A percentile compares a stretch with the other conserved stretches of the same genome.
Conservation (phyloP, 495 filamentous ascomycete species). For the Hypoxylon crocopeplum region DNA sequence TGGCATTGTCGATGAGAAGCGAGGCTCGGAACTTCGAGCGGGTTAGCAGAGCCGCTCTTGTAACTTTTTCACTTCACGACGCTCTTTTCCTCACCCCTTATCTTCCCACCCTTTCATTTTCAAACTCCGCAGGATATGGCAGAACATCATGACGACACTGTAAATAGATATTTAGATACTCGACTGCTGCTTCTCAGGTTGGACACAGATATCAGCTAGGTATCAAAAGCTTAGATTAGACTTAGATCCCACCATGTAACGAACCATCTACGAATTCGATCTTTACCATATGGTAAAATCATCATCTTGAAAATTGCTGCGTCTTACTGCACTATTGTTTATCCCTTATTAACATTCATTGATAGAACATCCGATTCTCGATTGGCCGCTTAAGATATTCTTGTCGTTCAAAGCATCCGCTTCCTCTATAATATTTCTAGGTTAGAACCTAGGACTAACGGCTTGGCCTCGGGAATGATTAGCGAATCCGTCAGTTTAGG, state of each 20-base stretch:
- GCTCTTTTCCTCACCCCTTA: constrained; percentile 16
- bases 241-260: constrained; percentile 34
- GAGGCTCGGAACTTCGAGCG: constrained; percentile 9
- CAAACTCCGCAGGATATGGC: constrained; percentile 19
- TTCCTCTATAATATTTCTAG: no score
- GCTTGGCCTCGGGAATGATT: no score
- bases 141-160: constrained; percentile 23
- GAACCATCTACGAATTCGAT: constrained; percentile 15
- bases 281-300: constrained; percentile 11
- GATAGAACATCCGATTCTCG: no score
- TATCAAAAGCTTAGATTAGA: constrained; percentile 38
- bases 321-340: no score
- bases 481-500: no score
- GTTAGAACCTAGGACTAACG: no score
- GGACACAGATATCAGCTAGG: constrained; percentile 31
- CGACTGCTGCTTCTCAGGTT: constrained; percentile 37
- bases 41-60: constrained; percentile 18
- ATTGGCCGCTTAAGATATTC: no score
- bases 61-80: constrained; percentile 31
- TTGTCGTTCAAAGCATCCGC: no score
- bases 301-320: no score
- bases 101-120: neutral
- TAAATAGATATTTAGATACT: constrained; percentile 30
- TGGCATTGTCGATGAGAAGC: constrained; percentile 29
- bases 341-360: no score